Base-by-base conservation (phyloP, 257 asterid species). In the Solanum pimpinellifolium region DNA sequence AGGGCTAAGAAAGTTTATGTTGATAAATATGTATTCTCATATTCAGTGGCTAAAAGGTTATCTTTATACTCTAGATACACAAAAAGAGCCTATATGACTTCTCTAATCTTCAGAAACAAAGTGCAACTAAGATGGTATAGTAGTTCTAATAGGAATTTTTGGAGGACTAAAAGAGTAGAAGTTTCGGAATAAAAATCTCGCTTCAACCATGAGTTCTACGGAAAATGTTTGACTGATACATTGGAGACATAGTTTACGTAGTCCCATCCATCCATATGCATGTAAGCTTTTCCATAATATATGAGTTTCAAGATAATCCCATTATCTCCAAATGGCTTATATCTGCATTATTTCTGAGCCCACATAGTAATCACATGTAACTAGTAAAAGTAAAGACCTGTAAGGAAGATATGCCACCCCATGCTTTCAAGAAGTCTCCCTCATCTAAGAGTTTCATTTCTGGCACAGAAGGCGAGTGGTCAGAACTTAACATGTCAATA, bases 331-430 rank as follows among this genome's bases (percentile, higher is more conserved):
- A 46, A 78, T 44, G 84, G 84, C 23, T 77, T 25, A 44, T 25
- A 44, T 44, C 62, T 44, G 83, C 37, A 76, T 42, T 42, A 44
- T 77, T 77, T 77, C 83, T 44, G 60, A 77, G n/a, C 49, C 80
- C 41, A 18, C 25, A 56, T n/a, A 46, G 47, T 85, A 85, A 65
- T 37, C 76, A 83, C n/a, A 86, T 68, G 20, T 69, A 47, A 39
- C 16, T 16, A 73, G 75, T 16, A 56, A 85, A 85, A 12, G 56
- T 29, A 83, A 86, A 37, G 70, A 96, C 99, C 98, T 96, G 99
- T 93, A 97, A 90, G 62, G 98, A 94, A 46, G 99, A 95, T 84
- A 97, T 93, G 90, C 99, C 99, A 42, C 99, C 99, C 99, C 99
- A 97, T 69, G 99, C 99, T 90, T 87, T 93, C 44, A 95, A 93